phyloP scores from a whole-genome alignment of 2,329 filamentous ascomycete species.

The Xylariaceae sp. region DNA sequence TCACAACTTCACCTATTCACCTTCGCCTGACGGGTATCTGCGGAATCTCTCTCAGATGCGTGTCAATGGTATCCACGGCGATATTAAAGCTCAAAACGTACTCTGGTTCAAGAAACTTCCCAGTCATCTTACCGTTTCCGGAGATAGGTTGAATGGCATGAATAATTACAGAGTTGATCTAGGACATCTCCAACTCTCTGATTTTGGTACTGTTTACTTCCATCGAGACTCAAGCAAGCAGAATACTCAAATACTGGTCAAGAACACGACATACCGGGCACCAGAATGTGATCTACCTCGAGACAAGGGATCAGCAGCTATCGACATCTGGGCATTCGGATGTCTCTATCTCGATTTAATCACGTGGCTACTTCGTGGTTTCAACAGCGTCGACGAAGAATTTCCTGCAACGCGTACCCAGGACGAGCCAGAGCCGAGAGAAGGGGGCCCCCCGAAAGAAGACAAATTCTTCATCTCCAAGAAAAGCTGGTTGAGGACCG shows the following conservation, averaged over 20 bases:
- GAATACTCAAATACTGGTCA: neutral
- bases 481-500: neutral
- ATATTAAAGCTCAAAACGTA: neutral
- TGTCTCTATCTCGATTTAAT: neutral
- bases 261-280: neutral
- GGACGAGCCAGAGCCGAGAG: neutral
- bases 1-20: neutral
- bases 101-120: conserved; percentile 1
- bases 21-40: neutral
- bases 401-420: neutral
- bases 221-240: neutral
- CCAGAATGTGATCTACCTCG: neutral
- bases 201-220: neutral
- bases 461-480: conserved; percentile 3
- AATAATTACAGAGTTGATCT: neutral
- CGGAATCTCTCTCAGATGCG: neutral
- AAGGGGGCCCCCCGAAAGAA: neutral
- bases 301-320: neutral
- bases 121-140: neutral
- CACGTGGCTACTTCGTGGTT: neutral
- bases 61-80: neutral
- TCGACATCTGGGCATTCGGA: neutral
- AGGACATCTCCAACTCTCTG: neutral
- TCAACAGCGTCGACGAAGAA: neutral
- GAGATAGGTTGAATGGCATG: neutral